Base-by-base conservation (phyloP, 1,284 basidiomycete species). In the Bjerkandera adusta region DNA sequence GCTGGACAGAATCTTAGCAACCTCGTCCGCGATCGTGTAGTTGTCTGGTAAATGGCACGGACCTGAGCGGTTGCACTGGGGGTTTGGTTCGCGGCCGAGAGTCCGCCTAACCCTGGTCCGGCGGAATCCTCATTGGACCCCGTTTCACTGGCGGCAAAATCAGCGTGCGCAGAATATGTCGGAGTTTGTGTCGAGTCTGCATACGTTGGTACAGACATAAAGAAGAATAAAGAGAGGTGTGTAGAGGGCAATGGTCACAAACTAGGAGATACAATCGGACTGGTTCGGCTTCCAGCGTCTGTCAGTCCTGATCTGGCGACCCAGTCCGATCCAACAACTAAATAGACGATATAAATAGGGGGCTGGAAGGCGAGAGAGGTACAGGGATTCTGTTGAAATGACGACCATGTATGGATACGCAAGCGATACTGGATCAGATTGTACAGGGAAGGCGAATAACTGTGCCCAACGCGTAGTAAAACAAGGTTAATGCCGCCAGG, bases 11-110 rank as follows among this genome's bases (percentile, higher is more conserved):
- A 6, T 48, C 36, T 24, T 25, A 22, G 26, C 20, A 24, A 33
- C 18, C 11, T 25, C 29, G 29, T 15, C 15, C 29, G 29, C 10
- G 10, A 30, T 30, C 29, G 29, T 30, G n/a, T 10, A 30, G 29
- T 30, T 30, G 29, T 30, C 29, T 10, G 10, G n/a, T 15, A 10
- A 30, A 10, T 10, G 10, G 10, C 42, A 18, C 42, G 42, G 18
- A 49, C 48, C 36, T 49, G 49, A 36, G 45, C 41, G 45, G 49
- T 32, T 13, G 38, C 41, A 13, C 46, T 21, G 32, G 45, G 16
- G 36, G 49, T 39, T 51, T 51, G 49, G 49, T 47, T 51, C 49
- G 47, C 49, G 34, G 29, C 36, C 15, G 49, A 34, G 44, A 44
- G 27, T 27, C 38, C 49, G 18, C 22, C 22, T 45, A 47, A 39